Percentiles rank a stretch among this genome's conserved stretches.
Evolutionary conservation across 2,329 filamentous ascomycete genomes (phyloP).

Genomic region (Exophiala alcalophila): DNA sequence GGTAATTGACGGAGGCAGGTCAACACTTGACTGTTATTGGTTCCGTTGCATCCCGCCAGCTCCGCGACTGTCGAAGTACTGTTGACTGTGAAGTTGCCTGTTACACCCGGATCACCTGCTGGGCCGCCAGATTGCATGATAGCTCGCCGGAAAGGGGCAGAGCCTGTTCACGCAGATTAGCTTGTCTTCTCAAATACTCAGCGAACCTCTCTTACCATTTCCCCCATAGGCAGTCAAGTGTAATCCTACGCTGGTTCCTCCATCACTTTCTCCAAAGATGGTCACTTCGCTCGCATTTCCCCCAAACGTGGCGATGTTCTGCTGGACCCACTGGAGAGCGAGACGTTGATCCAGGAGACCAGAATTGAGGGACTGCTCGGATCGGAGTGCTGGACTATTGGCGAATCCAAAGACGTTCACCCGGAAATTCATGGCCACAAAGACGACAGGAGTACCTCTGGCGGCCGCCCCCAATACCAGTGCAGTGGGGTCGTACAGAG

Average conservation of each 20-base stretch:
- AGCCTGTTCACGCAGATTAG: slow-evolving; percentile 31
- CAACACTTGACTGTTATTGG: slow-evolving; percentile 8
- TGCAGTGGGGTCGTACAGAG: slow-evolving; percentile 18
- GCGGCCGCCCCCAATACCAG: slow-evolving; percentile 16
- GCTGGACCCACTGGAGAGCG: slow-evolving; percentile 26
- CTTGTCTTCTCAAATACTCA: too few relatives aligned
- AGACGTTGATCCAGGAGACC: slow-evolving; percentile 34
- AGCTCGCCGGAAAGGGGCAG: slow-evolving; percentile 46
- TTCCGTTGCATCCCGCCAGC: slow-evolving; percentile 11
- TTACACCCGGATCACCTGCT: slow-evolving; percentile 52
- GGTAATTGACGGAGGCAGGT: slow-evolving; percentile 9
- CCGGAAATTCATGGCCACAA: slow-evolving; percentile 25
- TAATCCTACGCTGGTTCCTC: slow-evolving; percentile 46
- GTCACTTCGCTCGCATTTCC: slow-evolving; percentile 26
- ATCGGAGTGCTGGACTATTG: slow-evolving; percentile 12
- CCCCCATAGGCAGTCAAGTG: slow-evolving; percentile 52
- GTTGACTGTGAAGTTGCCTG: slow-evolving; percentile 44
- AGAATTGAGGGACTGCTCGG: slow-evolving; percentile 38
- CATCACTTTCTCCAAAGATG: slow-evolving; percentile 49
- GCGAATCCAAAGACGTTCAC: slow-evolving; percentile 40
- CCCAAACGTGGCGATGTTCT: slow-evolving; percentile 29
- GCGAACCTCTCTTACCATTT: slow-evolving; percentile 14
- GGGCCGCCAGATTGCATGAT: slow-evolving; percentile 46
- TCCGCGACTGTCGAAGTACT: slow-evolving; percentile 15
- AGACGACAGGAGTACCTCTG: slow-evolving; percentile 18